Evolutionary conservation across 768 basidiomycete genomes (phyloP).

Genomic region (Cantharellus anzutake): DNA sequence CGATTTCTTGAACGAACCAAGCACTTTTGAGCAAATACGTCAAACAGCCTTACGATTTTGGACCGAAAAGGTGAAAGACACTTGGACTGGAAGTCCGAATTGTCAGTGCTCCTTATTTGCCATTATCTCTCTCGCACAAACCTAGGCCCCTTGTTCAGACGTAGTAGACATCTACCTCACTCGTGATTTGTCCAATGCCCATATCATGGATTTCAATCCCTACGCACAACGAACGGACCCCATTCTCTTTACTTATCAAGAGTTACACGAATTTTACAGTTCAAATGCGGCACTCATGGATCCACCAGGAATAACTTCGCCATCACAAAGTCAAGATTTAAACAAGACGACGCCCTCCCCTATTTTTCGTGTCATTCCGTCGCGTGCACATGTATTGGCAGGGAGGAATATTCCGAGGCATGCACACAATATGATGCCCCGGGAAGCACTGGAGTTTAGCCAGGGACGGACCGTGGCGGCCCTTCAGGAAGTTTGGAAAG

Average conservation of each 20-base stretch:
- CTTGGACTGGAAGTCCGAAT: slow-evolving; percentile 37
- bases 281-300: slow-evolving; percentile 1
- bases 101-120: slow-evolving; percentile 31
- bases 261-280: slow-evolving; percentile 30
- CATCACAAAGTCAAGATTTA: background rate
- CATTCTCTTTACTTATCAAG: slow-evolving; percentile 67
- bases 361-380: slow-evolving; percentile 52
- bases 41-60: slow-evolving; percentile 41
- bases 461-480: slow-evolving; percentile 50
- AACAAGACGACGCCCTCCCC: background rate
- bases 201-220: slow-evolving; percentile 84
- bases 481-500: slow-evolving; percentile 37
- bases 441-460: slow-evolving; percentile 70
- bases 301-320: background rate
- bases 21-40: slow-evolving; percentile 33
- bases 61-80: slow-evolving; percentile 39
- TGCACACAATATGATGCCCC: slow-evolving; percentile 81
- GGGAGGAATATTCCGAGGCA: slow-evolving; percentile 47
- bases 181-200: slow-evolving; percentile 52
- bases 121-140: background rate
- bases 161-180: slow-evolving; percentile 76
- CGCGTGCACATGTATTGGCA: slow-evolving; percentile 48
- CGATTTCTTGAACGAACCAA: slow-evolving; percentile 54
- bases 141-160: slow-evolving; percentile 22
- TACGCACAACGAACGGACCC: slow-evolving; percentile 75